Evolutionary conservation across 2,329 filamentous ascomycete species (phyloP), one percentile per base, ranked within the genome.

Genomic region (Botrytis medusae): DNA sequence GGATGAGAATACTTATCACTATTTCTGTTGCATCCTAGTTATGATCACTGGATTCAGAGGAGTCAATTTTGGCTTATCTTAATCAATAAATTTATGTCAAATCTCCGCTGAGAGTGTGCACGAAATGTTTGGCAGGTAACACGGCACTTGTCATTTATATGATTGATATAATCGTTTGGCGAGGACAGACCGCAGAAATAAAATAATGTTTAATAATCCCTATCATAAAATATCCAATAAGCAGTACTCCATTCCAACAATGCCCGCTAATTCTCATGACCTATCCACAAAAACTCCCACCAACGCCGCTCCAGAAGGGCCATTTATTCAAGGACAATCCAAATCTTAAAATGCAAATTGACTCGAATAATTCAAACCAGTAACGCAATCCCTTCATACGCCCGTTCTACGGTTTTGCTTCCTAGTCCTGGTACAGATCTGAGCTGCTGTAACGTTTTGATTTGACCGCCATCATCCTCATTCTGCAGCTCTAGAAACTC

Each of bases 351-450:
- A n/a, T 69, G 6, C 34, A 69, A 71, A 44, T n/a, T 44, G 48
- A 62, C 59, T 71, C 57, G 9, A 57, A 48, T 29, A 42, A n/a
- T 42, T 77, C 61, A 79, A 65, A 75, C 76, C 73, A 79, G 75
- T 59, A 79, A 71, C 25, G 74, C 73, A 68, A 82, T 77, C 0
- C 81, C 81, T 29, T 81, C 80, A 77, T 82, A 81, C 16, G 88
- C 88, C 76, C 86, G 84, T 79, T 90, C 88, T 2, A 90, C 84
- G 2, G 86, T 86, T 63, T 85, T 83, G 20, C 85, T 86, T 1
- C 88, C 88, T 82, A 91, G 85, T 9, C 89, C 88, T 2, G 88
- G 88, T 20, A 90, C 82, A 12, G 83, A 81, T 72, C 85, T 83
- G 77, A 91, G 79, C 79, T 90, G 85, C 54, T 83, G 82, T 75